Evolutionary conservation across 805 yeast genomes (phyloP).

Genomic region (Isabelozyma rhagii): DNA sequence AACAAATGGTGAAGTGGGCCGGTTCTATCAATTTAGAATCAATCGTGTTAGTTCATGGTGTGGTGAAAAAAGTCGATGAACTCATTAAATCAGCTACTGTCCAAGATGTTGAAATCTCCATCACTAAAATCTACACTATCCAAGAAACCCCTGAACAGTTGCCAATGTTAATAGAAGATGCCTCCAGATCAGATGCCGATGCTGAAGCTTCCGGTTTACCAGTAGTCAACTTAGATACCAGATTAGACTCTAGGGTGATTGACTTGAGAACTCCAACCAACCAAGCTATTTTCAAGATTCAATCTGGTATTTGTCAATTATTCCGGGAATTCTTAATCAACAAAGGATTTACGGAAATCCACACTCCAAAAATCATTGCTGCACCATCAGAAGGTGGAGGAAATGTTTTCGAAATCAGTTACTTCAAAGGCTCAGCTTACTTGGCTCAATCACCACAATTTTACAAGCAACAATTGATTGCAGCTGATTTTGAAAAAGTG

Average conservation of each 20-base stretch:
- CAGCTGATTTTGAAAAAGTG: constrained; percentile 95
- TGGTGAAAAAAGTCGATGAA: constrained; percentile 79
- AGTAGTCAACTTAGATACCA: constrained; percentile 91
- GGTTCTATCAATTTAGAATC: constrained; percentile 82
- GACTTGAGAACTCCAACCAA: constrained; percentile 96
- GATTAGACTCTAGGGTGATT: constrained; percentile 92
- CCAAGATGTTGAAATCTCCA: constrained; percentile 82
- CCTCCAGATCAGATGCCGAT: constrained; percentile 89
- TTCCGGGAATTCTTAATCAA: constrained; percentile 82
- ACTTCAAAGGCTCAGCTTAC: constrained; percentile 90
- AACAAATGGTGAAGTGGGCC: constrained; percentile 97
- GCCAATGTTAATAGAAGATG: constrained; percentile 95
- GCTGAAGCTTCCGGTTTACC: constrained; percentile 92
- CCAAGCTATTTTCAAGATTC: constrained; percentile 94
- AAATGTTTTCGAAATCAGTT: constrained; percentile 88
- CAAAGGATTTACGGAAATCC: constrained; percentile 81
- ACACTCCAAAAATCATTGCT: constrained; percentile 92
- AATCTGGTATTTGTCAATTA: constrained; percentile 81
- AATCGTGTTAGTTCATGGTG: constrained; percentile 88
- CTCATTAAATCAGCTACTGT: constrained; percentile 86
- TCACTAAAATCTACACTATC: constrained; percentile 69
- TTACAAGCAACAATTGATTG: constrained; percentile 96
- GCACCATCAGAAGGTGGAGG: constrained; percentile 98
- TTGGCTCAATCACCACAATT: constrained; percentile 98
- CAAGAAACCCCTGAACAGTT: constrained; percentile 88